Base-by-base conservation (phyloP, 768 basidiomycete genomes). In the Pleurotus pulmonarius region DNA sequence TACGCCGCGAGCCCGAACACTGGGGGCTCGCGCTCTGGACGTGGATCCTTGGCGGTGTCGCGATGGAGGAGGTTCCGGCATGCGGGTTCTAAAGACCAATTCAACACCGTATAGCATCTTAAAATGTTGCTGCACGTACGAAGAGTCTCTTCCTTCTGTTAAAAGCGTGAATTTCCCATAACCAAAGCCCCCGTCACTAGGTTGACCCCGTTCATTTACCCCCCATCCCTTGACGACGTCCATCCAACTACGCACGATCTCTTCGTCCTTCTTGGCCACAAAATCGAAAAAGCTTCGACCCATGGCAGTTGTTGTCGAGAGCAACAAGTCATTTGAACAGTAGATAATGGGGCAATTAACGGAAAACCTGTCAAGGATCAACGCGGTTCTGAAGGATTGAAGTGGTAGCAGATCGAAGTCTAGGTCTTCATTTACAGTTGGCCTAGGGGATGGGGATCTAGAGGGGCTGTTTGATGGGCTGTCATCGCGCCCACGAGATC, bases 171-270 rank as follows among this genome's bases (percentile, higher is more conserved):
- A 92, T 63, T 79, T 81, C 15, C 89, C 89, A 69, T 88, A 92
- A 13, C 88, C 90, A 65, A 92, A 92, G 1, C 90, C 90, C 34
- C 90, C 89, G 61, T 91, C 88, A 65, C 86, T 88, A 20, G 90
- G 90, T 69, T 88, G 87, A 0, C 90, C 90, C 2, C 83, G 80
- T 67, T 92, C 90, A 59, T 92, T 92, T 48, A 92, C 88, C 15
- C 90, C 90, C 86, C 90, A 91, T 2, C 83, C 80, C 66, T 92
- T 92, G 63, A 91, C 82, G 49, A 82, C 81, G 59, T 85, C 85
- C 51, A 92, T 85, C 88, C 88, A 91, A 53, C 75, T 79, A 22
- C 83, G 80, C 20, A 92, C 88, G 49, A 79, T 75, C 9, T 69
- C 71, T 69, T 90, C 90, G 61, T 88, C 87, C 60, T 78, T 74